phyloP scores from a whole-genome alignment of 2,329 filamentous ascomycete species.

The Aotearoamyces nothofagi region DNA sequence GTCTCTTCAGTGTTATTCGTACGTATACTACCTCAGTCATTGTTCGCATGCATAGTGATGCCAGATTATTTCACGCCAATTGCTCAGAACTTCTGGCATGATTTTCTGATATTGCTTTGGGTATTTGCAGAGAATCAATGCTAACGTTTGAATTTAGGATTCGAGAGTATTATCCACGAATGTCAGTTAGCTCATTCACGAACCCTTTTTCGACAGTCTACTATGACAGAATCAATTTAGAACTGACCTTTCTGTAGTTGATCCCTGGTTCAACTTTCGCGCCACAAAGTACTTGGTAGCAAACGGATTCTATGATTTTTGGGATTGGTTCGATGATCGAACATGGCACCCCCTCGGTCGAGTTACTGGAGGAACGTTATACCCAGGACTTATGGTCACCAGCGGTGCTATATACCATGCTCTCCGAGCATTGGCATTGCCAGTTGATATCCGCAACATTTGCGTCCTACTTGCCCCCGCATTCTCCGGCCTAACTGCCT shows the following conservation, averaged over 20 bases:
- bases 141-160: slow-evolving; percentile 39
- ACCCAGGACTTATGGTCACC: slow-evolving; percentile 97
- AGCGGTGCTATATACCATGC: slow-evolving; percentile 93
- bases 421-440: slow-evolving; percentile 75
- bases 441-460: slow-evolving; percentile 96
- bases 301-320: slow-evolving; percentile 97
- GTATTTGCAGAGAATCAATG: too few relatives aligned
- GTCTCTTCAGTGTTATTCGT: slow-evolving; percentile 97
- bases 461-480: slow-evolving; percentile 91
- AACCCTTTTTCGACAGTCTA: too few relatives aligned
- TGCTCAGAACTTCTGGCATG: too few relatives aligned
- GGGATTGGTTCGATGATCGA: slow-evolving; percentile 99
- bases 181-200: slow-evolving; percentile 46
- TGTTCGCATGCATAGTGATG: too few relatives aligned
- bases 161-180: slow-evolving; percentile 99
- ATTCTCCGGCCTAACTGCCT: slow-evolving; percentile 87
- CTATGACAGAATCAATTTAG: too few relatives aligned
- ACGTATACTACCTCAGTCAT: slow-evolving; percentile 32
- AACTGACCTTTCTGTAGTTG: slow-evolving; percentile 45
- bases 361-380: slow-evolving; percentile 96
- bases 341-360: slow-evolving; percentile 98
- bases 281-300: slow-evolving; percentile 95
- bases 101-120: too few relatives aligned
- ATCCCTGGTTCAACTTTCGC: slow-evolving; percentile 99
- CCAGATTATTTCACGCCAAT: too few relatives aligned